These are phyloP conservation scores for Neurospora sp. DNA, from an alignment of 495 filamentous ascomycete species.

Conservation along the genomic window DNA sequence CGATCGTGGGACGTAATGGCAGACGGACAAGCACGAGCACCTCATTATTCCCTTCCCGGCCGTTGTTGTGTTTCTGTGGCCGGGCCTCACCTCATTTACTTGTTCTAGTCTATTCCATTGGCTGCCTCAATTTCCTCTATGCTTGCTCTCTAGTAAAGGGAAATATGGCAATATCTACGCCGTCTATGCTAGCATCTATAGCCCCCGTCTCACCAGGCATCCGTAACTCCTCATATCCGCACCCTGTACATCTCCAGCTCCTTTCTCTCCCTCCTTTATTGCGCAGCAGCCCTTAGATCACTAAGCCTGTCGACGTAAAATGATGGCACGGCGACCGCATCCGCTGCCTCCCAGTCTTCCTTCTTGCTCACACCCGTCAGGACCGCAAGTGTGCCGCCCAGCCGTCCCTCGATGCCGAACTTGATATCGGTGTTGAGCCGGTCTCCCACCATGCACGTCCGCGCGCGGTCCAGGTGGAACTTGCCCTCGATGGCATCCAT, in stretches of 20 bases:
- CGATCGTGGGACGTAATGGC: constrained; percentile 12
- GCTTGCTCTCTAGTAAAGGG: neutral
- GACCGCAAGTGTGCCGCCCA: constrained; percentile 87
- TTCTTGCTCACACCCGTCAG: constrained; percentile 81
- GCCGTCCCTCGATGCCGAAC: constrained; percentile 82
- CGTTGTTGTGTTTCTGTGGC: neutral
- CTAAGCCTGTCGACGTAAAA: constrained; percentile 76
- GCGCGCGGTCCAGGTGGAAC: constrained; percentile 73
- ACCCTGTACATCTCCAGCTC: neutral
- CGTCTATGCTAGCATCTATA: neutral
- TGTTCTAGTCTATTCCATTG: neutral
- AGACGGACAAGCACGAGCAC: neutral
- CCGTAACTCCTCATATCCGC: neutral
- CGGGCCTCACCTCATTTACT: neutral
- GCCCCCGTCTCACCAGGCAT: neutral
- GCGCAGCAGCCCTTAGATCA: constrained; percentile 47
- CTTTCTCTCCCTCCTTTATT: constrained; percentile 2
- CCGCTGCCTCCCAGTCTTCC: constrained; percentile 64
- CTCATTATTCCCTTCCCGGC: neutral
- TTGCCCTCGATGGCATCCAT: constrained; percentile 98
- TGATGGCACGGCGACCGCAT: constrained; percentile 51
- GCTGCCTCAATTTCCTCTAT: neutral
- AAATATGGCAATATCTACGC: neutral
- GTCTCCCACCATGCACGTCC: constrained; percentile 94
- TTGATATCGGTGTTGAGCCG: constrained; percentile 90